Conservation (phyloP, 139 green algal genomes). For the Astrephomene gubernaculifera region DNA sequence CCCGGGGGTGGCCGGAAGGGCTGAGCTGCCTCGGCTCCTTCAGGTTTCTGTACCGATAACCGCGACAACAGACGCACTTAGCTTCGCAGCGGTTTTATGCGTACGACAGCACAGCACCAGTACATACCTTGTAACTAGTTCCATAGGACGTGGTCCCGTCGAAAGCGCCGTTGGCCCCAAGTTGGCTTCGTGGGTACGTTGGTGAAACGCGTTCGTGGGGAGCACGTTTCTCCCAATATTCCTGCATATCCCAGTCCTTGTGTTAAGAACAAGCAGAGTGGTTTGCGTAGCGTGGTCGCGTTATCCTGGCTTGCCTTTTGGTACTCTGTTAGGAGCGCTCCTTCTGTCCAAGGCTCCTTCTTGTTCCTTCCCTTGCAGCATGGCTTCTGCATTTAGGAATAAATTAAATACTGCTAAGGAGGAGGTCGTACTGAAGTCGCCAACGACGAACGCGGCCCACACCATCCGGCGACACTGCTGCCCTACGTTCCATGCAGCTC, state of each 20-base stretch:
- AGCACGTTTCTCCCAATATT: constrained; percentile 36
- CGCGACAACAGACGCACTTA: neutral
- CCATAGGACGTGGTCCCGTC: constrained; percentile 11
- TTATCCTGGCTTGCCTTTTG: constrained; percentile 4
- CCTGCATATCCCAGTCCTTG: neutral
- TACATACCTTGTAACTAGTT: constrained; percentile 4
- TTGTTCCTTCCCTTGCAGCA: neutral
- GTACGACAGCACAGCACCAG: no score
- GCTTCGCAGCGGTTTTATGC: no score
- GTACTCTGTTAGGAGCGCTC: constrained; percentile 37
- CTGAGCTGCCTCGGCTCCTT: neutral
- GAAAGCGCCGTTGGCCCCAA: neutral
- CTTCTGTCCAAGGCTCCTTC: constrained; percentile 33
- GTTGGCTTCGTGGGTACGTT: neutral
- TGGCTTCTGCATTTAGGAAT: constrained; percentile 8
- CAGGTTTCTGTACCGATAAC: neutral
- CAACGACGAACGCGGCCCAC: no score
- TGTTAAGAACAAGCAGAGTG: neutral
- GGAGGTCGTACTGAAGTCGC: no score
- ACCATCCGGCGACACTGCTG: no score
- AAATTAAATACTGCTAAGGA: neutral
- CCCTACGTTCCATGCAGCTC: neutral
- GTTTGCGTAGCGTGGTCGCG: neutral
- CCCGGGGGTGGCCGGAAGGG: neutral
- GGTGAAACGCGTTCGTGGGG: neutral